phyloP scores from a whole-genome alignment of 2,329 filamentous ascomycete species.

The Cyclaneusma minus region DNA sequence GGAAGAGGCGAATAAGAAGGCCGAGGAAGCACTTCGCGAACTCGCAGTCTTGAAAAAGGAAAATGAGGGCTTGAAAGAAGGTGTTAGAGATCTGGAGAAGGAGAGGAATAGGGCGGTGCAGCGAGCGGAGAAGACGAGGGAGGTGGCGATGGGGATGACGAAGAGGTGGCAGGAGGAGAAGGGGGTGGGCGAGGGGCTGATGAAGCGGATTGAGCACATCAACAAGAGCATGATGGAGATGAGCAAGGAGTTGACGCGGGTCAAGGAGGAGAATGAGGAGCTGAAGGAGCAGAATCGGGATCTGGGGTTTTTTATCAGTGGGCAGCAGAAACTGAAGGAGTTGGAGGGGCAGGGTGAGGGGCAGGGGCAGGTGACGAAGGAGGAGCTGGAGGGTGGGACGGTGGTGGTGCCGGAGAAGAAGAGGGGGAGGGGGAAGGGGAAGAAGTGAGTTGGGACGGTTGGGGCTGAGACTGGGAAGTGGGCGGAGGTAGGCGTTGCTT shows the following conservation, averaged over 20 bases:
- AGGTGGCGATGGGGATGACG: slow-evolving; percentile 59
- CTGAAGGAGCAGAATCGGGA: slow-evolving; percentile 78
- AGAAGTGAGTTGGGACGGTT: slow-evolving; percentile 4
- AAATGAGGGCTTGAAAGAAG: slow-evolving; percentile 28
- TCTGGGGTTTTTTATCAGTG: slow-evolving; percentile 73
- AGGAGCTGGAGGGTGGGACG: slow-evolving; percentile 53
- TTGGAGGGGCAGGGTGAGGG: slow-evolving; percentile 43
- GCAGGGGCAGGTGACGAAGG: slow-evolving; percentile 57
- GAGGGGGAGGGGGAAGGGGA: slow-evolving; percentile 9
- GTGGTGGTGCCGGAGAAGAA: slow-evolving; percentile 21
- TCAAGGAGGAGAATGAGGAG: slow-evolving; percentile 52
- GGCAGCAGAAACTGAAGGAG: slow-evolving; percentile 64
- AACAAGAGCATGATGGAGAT: slow-evolving; percentile 44
- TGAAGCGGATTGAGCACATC: slow-evolving; percentile 67
- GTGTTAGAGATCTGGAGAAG: slow-evolving; percentile 54
- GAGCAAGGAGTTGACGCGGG: slow-evolving; percentile 36
- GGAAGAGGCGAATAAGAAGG: slow-evolving; percentile 39
- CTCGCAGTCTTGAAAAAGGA: slow-evolving; percentile 36
- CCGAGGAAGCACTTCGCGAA: slow-evolving; percentile 31
- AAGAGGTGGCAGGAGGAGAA: slow-evolving; percentile 78
- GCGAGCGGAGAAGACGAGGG: slow-evolving; percentile 56
- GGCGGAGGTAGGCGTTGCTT: too few species aligned
- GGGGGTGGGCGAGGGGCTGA: slow-evolving; percentile 61
- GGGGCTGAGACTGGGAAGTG: too few species aligned
- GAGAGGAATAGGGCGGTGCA: slow-evolving; percentile 54